Percentiles rank a stretch among this genome's conserved stretches.
Conservation (phyloP, 768 basidiomycete species). For the Leccinellum luteum region DNA sequence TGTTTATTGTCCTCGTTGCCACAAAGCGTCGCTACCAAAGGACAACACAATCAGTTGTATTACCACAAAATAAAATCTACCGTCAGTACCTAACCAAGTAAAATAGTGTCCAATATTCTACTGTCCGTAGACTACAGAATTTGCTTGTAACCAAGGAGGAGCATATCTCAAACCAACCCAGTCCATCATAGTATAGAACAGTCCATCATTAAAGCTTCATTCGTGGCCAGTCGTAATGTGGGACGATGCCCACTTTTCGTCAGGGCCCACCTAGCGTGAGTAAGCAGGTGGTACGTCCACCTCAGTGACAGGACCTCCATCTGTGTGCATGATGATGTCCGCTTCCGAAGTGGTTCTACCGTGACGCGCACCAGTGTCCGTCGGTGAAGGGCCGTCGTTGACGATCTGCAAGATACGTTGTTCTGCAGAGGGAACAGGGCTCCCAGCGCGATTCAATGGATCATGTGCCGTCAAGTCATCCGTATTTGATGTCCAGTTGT, state of each 20-base stretch:
- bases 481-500: constrained; percentile 17
- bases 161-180: constrained; percentile 1
- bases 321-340: constrained; percentile 25
- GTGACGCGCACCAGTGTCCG: constrained; percentile 1
- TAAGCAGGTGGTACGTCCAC: constrained; percentile 21
- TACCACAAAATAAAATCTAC: neutral
- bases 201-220: neutral
- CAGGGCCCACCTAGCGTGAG: constrained; percentile 11
- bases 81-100: neutral
- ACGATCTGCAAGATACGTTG: constrained; percentile 28
- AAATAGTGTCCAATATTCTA: constrained; percentile 7
- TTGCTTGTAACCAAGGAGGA: neutral
- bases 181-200: constrained; percentile 13
- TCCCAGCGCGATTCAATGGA: constrained; percentile 19
- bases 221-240: constrained; percentile 14
- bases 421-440: constrained; percentile 18
- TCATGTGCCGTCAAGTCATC: constrained; percentile 20
- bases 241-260: constrained; percentile 3
- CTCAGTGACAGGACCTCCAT: constrained; percentile 20
- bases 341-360: neutral
- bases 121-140: constrained; percentile 18
- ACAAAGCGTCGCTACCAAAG: too few species aligned
- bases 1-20: constrained; percentile 26
- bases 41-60: constrained; percentile 1
- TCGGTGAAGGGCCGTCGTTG: constrained; percentile 25